These are phyloP conservation scores for Scenedesmus sp. DNA, from an alignment of 163 green algal species.

Conservation along the genomic window DNA sequence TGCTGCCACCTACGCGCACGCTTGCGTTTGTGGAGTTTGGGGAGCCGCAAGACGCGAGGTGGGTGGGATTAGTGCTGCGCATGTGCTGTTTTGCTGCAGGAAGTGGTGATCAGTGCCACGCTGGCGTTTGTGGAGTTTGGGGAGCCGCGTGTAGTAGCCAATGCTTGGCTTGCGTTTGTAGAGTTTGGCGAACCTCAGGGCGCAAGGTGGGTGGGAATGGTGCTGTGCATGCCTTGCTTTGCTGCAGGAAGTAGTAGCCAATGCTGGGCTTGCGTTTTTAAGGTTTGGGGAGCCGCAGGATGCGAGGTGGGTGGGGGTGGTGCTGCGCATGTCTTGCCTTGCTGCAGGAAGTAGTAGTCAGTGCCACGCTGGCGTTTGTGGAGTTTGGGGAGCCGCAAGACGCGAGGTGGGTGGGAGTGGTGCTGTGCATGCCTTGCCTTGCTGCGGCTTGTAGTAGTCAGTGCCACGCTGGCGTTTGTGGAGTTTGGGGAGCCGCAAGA, in stretches of 20 bases:
- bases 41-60: constrained; percentile 78
- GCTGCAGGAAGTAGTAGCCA: too few species aligned
- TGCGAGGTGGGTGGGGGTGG: not conserved
- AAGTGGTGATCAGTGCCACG: too few species aligned
- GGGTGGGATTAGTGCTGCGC: not conserved
- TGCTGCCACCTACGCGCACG: constrained; percentile 89
- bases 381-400: constrained; percentile 87
- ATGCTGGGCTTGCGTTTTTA: not conserved
- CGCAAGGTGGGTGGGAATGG: constrained; percentile 55
- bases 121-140: not conserved
- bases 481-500: not conserved
- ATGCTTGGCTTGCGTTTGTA: constrained; percentile 90
- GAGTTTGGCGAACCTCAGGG: constrained; percentile 87
- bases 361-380: constrained; percentile 80
- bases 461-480: not conserved
- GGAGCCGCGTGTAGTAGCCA: constrained; percentile 68
- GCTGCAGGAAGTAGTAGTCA: constrained; percentile 69
- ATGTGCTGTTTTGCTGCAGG: too few species aligned
- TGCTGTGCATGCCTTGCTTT: not conserved
- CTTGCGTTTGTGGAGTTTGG: constrained; percentile 93
- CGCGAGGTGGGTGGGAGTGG: constrained; percentile 47
- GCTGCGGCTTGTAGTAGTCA: too few species aligned
- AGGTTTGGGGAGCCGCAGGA: not conserved
- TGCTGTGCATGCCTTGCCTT: too few species aligned
- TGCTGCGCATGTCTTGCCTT: not conserved